Conservation (phyloP, 2,329 filamentous ascomycete genomes). For the Fusarium sp. region DNA sequence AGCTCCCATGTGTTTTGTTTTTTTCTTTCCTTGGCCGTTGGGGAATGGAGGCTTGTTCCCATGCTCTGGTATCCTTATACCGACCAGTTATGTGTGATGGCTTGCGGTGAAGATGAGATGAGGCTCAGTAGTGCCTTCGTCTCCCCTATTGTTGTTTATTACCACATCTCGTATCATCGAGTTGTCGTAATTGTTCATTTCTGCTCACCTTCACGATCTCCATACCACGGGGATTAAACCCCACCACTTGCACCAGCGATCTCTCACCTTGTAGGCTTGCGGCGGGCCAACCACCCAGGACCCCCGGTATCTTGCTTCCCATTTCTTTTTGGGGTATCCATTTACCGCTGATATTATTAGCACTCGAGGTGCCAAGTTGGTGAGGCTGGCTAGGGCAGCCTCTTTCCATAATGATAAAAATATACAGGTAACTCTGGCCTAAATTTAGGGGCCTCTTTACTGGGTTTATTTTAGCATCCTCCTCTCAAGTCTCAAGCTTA, state of each 20-base stretch:
- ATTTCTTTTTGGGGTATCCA: not conserved
- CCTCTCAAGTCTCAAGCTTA: not conserved
- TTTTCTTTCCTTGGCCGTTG: slow-evolving; percentile 15
- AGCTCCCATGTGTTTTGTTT: slow-evolving; percentile 23
- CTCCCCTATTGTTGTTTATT: slow-evolving; percentile 19
- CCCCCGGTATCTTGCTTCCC: slow-evolving; percentile 15
- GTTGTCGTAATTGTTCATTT: slow-evolving; percentile 43
- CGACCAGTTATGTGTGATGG: not conserved
- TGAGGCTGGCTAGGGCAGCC: not conserved
- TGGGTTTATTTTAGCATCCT: not conserved
- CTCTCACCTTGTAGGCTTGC: slow-evolving; percentile 35
- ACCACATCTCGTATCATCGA: slow-evolving; percentile 21
- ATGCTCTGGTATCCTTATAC: not conserved
- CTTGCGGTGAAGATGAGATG: slow-evolving; percentile 15
- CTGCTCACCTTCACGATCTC: slow-evolving; percentile 14
- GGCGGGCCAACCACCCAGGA: slow-evolving; percentile 40
- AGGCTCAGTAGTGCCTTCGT: slow-evolving; percentile 13
- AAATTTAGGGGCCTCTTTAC: not conserved
- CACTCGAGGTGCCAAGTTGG: not conserved
- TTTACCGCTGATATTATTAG: slow-evolving; percentile 24
- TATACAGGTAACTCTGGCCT: not conserved
- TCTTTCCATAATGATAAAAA: not conserved
- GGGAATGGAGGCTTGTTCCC: slow-evolving; percentile 31
- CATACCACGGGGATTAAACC: slow-evolving; percentile 32
- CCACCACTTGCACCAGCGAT: slow-evolving; percentile 35